Base-by-base conservation (phyloP, 768 basidiomycete species). In the Zangia roseola region DNA sequence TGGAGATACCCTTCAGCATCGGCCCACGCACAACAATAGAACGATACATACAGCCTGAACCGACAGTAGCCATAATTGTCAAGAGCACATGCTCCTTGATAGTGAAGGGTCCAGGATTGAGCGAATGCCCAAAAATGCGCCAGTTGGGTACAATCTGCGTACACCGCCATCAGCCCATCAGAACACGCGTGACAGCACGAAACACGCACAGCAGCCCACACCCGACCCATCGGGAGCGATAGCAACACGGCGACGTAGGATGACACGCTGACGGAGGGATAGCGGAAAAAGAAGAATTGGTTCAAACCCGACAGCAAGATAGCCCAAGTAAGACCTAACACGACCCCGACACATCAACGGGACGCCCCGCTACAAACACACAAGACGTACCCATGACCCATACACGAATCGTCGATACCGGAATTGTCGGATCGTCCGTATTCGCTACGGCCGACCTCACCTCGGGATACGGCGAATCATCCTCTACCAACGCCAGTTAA, bases 401-500 rank as follows among this genome's bases (percentile, higher is more conserved):
- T 6, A 79, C 74, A 40, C 83, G 80, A 20, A 91, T 33, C 30
- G 79, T 78, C 26, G 74, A 75, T 5, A 71, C 75, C 1, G 84
- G 84, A 71, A 87, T 86, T 30, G 67, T 66, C 5, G 77, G 77
- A 61, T 88, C 86, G 58, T 89, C 86, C 31, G 79, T 83, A 63
- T 86, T 87, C 21, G 83, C 81, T 13, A 88, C 86, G 12, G 88
- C 86, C 4, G 85, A 82, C 42, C 87, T 80, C 20, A 89, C 88
- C 67, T 91, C 90, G 20, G 87, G 86, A 62, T 92, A 92, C 9
- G 48, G 48, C 9, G 48, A 49, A 38, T 49, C 48, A 55, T 91
- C 86, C 61, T 78, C 78, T 73, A 45, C 7, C 24, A 16, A 36
- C 5, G 13, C 14, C 12, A 33, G 9, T 50, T 16, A 58, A 67